phyloP scores from a whole-genome alignment of 2,329 filamentous ascomycete species.

The Conoideocrella luteorostrata region DNA sequence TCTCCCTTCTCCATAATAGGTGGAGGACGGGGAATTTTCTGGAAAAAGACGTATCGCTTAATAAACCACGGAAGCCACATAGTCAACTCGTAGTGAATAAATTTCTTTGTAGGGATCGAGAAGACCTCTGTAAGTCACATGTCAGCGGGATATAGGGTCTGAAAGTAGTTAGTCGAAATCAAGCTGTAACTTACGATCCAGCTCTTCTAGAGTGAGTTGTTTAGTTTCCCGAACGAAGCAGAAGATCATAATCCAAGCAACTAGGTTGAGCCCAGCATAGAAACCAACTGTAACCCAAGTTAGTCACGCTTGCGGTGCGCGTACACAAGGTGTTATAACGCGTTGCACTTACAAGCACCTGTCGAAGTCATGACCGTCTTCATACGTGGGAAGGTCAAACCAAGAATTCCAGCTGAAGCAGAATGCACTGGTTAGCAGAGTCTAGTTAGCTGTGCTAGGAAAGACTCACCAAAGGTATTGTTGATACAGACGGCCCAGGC shows the following conservation, averaged over 20 bases:
- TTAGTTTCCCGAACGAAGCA: conserved; percentile 42
- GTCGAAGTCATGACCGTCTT: conserved; percentile 24
- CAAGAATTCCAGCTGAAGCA: conserved; percentile 6
- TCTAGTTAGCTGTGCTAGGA: too few relatives aligned
- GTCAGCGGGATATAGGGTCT: not conserved
- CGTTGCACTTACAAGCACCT: conserved; percentile 20
- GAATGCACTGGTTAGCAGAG: too few relatives aligned
- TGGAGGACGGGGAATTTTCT: conserved; percentile 25
- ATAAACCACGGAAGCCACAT: conserved; percentile 31
- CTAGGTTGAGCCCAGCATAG: conserved; percentile 39
- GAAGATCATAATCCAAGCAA: conserved; percentile 40
- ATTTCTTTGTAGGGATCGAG: conserved; percentile 24
- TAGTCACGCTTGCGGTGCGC: too few relatives aligned
- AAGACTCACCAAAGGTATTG: conserved; percentile 20
- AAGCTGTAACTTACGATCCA: conserved; percentile 17
- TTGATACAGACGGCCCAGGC: conserved; percentile 47
- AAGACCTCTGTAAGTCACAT: conserved; percentile 21
- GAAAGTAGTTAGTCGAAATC: not conserved
- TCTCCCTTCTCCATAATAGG: conserved; percentile 19
- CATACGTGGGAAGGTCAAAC: conserved; percentile 45
- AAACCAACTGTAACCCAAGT: conserved; percentile 22
- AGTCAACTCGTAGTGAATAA: conserved; percentile 24
- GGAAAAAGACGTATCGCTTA: conserved; percentile 29
- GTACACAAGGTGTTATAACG: too few relatives aligned
- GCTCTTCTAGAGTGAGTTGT: conserved; percentile 39